Evolutionary conservation across 1,284 basidiomycete genomes (phyloP), one percentile per base, ranked within the genome.

Genomic region (Ceratobasidium sp.): DNA sequence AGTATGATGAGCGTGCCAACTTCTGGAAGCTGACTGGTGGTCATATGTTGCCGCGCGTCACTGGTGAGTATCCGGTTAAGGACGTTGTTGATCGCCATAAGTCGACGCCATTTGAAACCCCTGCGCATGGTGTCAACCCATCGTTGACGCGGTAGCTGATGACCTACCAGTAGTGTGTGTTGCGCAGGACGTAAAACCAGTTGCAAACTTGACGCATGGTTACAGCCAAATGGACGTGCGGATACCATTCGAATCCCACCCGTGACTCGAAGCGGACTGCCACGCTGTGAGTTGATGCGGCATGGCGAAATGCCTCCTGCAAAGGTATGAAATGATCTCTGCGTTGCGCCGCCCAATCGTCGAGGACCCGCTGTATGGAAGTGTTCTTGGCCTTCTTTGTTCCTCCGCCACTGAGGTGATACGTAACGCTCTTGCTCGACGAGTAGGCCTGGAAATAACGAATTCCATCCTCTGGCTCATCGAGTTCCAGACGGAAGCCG

Each of bases 151-250:
- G 13, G 10, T 12, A 2, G 54, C 17, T 25, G 17, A 2, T 20
- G n/a, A 40, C 57, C n/a, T 4, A 60, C 57, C 57, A 60, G 42
- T 29, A 47, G 6, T n/a, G 15, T 8, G 29, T 22, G 57, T 45
- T 60, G 5, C 6, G 10, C 17, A 45, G 10, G 3, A 7, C 6
- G 1, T 32, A 32, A 7, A 60, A n/a, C 56, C 56, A 58, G 3
- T 40, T 15, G 4, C 2, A 1, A 20, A 17, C n/a, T n/a, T 4
- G 3, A 6, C 7, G 7, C 40, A 1, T 17, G 4, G 12, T 15
- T 10, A 47, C 4, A 25, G 20, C 10, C 3, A 32, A 32, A 22
- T 60, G 57, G 5, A 60, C 57, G 17, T 29, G 49, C 0, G 57
- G 57, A n/a, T 60, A 60, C 15, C 17, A 34, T 4, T 47, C 10